These are phyloP conservation scores for Saturnispora mendoncae DNA, from an alignment of 805 yeast species.

Conservation along the genomic window DNA sequence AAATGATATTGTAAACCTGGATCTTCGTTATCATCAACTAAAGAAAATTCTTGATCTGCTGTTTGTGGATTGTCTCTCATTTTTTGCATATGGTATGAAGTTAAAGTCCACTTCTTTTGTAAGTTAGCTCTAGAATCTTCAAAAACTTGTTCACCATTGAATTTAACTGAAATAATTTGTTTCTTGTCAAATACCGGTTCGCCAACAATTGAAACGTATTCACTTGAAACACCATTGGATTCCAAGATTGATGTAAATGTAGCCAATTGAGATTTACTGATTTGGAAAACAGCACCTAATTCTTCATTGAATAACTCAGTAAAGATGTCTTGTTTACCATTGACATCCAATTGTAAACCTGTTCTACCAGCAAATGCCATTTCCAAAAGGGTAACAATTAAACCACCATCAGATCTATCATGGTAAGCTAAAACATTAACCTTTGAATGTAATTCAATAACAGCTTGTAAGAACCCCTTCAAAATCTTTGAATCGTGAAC, in stretches of 20 bases:
- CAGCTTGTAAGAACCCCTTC: slow-evolving; percentile 60
- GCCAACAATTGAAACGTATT: slow-evolving; percentile 57
- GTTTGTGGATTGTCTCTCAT: slow-evolving; percentile 90
- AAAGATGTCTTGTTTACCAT: slow-evolving; percentile 30
- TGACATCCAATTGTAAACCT: slow-evolving; percentile 56
- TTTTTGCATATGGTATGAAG: slow-evolving; percentile 84
- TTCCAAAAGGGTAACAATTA: slow-evolving; percentile 74
- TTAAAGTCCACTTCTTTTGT: slow-evolving; percentile 78
- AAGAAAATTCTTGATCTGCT: slow-evolving; percentile 76
- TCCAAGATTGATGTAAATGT: slow-evolving; percentile 47
- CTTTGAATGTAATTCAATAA: slow-evolving; percentile 60
- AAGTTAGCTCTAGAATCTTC: slow-evolving; percentile 54
- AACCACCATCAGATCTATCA: slow-evolving; percentile 95
- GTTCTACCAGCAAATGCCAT: slow-evolving; percentile 96
- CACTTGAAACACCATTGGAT: slow-evolving; percentile 48
- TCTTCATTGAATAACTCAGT: slow-evolving; percentile 81
- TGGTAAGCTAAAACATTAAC: slow-evolving; percentile 79
- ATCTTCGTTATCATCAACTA: slow-evolving; percentile 69
- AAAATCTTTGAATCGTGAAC: slow-evolving; percentile 61
- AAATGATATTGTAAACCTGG: slow-evolving; percentile 85
- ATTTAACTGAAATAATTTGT: slow-evolving; percentile 38
- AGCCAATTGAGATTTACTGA: slow-evolving; percentile 42
- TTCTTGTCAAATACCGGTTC: slow-evolving; percentile 46
- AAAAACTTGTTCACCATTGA: slow-evolving; percentile 40
- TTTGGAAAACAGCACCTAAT: slow-evolving; percentile 93